phyloP scores from a whole-genome alignment of 441 rosid genomes.

The Manihot esculenta region DNA sequence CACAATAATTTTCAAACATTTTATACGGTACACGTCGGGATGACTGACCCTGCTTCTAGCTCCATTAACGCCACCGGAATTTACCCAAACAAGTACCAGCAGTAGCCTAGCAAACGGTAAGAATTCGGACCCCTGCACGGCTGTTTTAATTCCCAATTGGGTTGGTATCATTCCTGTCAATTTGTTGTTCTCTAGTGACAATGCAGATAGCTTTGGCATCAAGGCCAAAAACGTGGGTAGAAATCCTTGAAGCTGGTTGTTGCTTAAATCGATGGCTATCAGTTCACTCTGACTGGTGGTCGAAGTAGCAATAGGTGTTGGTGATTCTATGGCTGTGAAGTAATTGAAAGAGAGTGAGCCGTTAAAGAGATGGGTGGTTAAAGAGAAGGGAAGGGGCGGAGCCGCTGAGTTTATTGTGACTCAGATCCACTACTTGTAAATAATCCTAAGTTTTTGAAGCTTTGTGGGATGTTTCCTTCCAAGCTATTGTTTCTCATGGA shows the following conservation, averaged over 20 bases:
- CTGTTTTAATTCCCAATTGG: conserved; percentile 55
- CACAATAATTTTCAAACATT: too few species aligned
- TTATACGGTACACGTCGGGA: too few species aligned
- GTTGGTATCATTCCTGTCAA: conserved; percentile 76
- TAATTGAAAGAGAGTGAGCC: conserved; percentile 58
- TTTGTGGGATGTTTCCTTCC: conserved; percentile 37
- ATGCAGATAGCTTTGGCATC: conserved; percentile 72
- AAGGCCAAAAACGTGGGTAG: conserved; percentile 62
- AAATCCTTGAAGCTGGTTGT: conserved; percentile 57
- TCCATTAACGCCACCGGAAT: conserved; percentile 59
- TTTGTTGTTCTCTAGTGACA: conserved; percentile 63
- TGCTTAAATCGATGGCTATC: conserved; percentile 68
- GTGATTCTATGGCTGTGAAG: conserved; percentile 36
- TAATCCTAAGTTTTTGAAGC: conserved; percentile 22
- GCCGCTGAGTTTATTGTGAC: conserved; percentile 45
- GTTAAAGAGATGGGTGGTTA: conserved; percentile 55
- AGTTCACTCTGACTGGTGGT: conserved; percentile 38
- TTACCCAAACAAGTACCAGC: conserved; percentile 71
- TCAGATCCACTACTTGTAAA: conserved; percentile 59
- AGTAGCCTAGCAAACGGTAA: conserved; percentile 59
- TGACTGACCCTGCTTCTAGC: conserved; percentile 59
- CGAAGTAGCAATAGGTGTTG: conserved; percentile 22
- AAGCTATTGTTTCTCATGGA: conserved; percentile 48
- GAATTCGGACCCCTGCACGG: conserved; percentile 36
- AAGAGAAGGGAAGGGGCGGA: conserved; percentile 35